Evolutionary conservation across 2,329 filamentous ascomycete species (phyloP).

Genomic region (Penicillium palitans): DNA sequence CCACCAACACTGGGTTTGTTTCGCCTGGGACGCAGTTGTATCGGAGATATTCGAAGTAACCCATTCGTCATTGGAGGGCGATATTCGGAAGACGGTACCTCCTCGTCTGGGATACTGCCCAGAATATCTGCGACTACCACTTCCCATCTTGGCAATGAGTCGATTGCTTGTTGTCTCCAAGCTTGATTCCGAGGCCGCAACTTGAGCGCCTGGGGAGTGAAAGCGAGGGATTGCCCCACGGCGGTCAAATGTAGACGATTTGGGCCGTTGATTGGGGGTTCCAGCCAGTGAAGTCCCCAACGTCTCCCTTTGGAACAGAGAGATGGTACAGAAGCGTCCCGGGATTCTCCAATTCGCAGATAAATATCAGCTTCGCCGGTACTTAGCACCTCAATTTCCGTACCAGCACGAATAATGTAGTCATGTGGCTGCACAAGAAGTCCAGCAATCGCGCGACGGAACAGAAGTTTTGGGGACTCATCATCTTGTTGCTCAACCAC

Average conservation of each 20-base stretch:
- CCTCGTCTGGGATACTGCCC: not conserved
- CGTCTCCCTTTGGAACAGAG: constrained; percentile 13
- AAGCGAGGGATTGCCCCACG: constrained; percentile 12
- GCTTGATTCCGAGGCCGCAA: constrained; percentile 4
- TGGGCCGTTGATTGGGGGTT: constrained; percentile 5
- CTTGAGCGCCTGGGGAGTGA: constrained; percentile 4
- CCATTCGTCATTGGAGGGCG: constrained; percentile 15
- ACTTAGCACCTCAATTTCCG: constrained; percentile 3
- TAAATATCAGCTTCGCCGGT: constrained; percentile 11
- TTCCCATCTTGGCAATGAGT: constrained; percentile 10
- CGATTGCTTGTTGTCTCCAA: constrained; percentile 3
- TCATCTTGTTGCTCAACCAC: constrained; percentile 9
- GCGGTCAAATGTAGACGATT: constrained; percentile 16
- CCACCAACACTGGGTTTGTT: not conserved
- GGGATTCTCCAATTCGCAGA: constrained; percentile 4
- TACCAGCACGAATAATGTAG: constrained; percentile 13
- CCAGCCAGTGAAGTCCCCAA: constrained; percentile 9
- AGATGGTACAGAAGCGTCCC: constrained; percentile 8
- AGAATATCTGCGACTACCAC: not conserved
- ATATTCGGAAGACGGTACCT: constrained; percentile 14
- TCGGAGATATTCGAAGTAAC: constrained; percentile 2
- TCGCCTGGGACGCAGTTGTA: constrained; percentile 7
- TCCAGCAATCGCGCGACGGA: constrained; percentile 2
- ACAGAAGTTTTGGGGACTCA: constrained; percentile 7
- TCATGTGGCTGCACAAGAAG: constrained; percentile 11